phyloP scores from a whole-genome alignment of 345 rosid genomes.

The Heritiera fomes region DNA sequence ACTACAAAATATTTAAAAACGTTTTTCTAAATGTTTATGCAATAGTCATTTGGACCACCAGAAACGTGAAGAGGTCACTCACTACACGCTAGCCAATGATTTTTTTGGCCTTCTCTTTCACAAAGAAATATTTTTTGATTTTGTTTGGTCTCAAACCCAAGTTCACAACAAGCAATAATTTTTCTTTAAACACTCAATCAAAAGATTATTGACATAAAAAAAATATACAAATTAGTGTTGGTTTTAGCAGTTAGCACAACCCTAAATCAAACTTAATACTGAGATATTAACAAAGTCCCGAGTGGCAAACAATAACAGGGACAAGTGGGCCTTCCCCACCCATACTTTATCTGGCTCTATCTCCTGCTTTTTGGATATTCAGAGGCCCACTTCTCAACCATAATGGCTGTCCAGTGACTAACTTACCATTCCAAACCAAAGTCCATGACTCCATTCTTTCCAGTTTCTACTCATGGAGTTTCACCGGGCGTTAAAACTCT shows the following conservation, averaged over 20 bases:
- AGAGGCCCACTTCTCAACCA: constrained; percentile 2
- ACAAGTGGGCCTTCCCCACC: constrained; percentile 48
- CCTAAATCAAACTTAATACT: too few relatives aligned
- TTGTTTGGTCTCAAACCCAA: too few relatives aligned
- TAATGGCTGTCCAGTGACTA: neutral
- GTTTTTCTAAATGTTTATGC: neutral
- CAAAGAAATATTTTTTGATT: neutral
- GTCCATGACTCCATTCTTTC: neutral
- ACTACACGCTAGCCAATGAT: too few relatives aligned
- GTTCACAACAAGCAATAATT: too few relatives aligned
- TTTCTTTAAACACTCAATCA: too few relatives aligned
- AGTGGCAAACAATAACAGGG: constrained; percentile 41
- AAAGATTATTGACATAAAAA: neutral
- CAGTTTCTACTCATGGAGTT: neutral
- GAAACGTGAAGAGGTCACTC: neutral
- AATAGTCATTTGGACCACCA: neutral
- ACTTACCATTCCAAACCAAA: neutral
- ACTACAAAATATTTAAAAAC: neutral
- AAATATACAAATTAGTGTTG: neutral
- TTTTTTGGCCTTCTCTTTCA: neutral
- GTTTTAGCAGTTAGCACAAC: too few relatives aligned
- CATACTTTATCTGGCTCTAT: constrained; percentile 18
- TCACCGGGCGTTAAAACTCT: too few relatives aligned
- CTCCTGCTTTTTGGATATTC: constrained; percentile 6
- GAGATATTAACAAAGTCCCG: constrained; percentile 10